A percentile compares a stretch with the other conserved stretches of the same genome.
Evolutionary conservation across 768 basidiomycete genomes (phyloP).

Genomic region (Naganishia friedmannii): DNA sequence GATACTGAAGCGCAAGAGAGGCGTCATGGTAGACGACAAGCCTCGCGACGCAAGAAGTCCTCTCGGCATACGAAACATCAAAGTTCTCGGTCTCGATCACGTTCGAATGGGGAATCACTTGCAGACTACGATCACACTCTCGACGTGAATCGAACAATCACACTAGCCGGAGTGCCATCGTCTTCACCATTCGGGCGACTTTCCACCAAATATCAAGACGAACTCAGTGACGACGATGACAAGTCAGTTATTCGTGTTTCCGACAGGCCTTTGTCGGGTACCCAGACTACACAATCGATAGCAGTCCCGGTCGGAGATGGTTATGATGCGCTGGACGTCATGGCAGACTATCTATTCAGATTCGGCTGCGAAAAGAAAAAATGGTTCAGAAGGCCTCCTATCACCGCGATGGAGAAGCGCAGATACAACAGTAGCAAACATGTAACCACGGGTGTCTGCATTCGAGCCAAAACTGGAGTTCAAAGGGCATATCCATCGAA

Average conservation of each 20-base stretch:
- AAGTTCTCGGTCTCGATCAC: neutral
- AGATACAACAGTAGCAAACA: neutral
- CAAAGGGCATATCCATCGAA: constrained; percentile 78
- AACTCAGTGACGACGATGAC: neutral
- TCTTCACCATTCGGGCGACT: neutral
- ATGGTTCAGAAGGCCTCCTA: constrained; percentile 44
- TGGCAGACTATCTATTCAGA: constrained; percentile 48
- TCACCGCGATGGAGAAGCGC: constrained; percentile 31
- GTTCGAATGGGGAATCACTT: neutral
- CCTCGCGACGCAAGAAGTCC: neutral
- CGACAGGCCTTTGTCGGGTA: neutral
- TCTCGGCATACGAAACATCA: neutral
- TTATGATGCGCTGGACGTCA: constrained; percentile 47
- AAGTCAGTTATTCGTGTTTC: neutral
- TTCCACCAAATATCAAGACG: neutral
- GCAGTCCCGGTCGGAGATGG: constrained; percentile 44
- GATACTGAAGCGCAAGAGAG: neutral
- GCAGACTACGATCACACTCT: neutral
- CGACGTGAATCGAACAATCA: neutral
- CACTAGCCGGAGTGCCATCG: neutral
- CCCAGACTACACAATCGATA: neutral
- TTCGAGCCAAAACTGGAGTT: constrained; percentile 43
- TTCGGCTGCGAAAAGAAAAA: constrained; percentile 44
- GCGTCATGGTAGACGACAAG: neutral
- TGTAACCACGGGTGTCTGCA: constrained; percentile 41